Evolutionary conservation across 2,329 filamentous ascomycete genomes (phyloP), one percentile per base, ranked within the genome.

Genomic region (Immersiporthe knoxdaviesiana): DNA sequence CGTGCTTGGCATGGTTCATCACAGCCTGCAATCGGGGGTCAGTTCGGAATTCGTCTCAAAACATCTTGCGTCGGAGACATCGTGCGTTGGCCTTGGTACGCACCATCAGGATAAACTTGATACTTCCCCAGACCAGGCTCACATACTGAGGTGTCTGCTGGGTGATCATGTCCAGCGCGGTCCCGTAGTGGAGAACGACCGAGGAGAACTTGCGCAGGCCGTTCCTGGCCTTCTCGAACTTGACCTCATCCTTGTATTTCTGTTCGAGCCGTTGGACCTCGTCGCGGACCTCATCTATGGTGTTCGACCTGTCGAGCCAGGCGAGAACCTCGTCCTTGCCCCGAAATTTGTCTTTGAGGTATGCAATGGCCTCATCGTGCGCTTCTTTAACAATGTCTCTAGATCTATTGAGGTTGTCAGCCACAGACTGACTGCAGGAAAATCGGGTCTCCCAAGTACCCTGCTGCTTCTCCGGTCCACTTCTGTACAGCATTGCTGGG

Each of bases 121-220:
- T 62, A 62, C 32, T 62, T 10, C 32, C 35, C 59, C 59, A 62
- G 10, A 62, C 32, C 27, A 62, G 59, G 37, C 59, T 62, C 59
- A 62, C 32, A 41, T 62, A 62, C 12, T 41, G 59, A 41, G 35
- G 59, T 27, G 59, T 27, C 59, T 62, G 59, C 59, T 39, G 59
- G 21, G 37, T 24, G 7, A 62, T 18, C 35, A 39, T 44, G 24
- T 39, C 59, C 37, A 62, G n/a, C n/a, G 37, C 59, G 12, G 32
- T 39, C 6, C 59, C 37, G n/a, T 62, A 62, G n/a, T 59, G 56
- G 21, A 39, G 35, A 11, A 62, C 18, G n/a, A 41, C 59, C 21
- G 35, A 44, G 10, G 59, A 62, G 59, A 62, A 27, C 24, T 62
- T 44, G 32, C 32, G 59, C n/a, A 62, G 10, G 11, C 37, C 37